Conservation (phyloP, 2,329 filamentous ascomycete genomes). For the Curvularia sp. region DNA sequence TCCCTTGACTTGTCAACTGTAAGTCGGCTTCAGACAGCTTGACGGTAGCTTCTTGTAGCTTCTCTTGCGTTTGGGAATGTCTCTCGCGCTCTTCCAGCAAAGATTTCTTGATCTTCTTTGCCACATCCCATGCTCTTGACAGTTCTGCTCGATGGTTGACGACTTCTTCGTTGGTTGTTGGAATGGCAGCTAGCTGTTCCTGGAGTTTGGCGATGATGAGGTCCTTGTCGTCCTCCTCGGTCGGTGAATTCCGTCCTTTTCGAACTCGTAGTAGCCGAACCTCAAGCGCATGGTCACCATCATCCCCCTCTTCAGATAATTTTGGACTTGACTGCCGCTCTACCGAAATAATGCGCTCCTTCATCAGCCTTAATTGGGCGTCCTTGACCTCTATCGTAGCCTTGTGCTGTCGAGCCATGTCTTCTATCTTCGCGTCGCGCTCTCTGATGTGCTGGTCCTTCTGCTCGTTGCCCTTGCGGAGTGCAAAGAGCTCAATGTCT, state of each 20-base stretch:
- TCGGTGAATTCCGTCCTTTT: conserved; percentile 34
- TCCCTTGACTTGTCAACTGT: conserved; percentile 14
- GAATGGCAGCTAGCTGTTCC: conserved; percentile 32
- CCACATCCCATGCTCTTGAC: conserved; percentile 42
- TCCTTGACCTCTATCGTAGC: conserved; percentile 41
- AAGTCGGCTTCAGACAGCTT: conserved; percentile 29
- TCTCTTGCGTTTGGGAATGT: conserved; percentile 37
- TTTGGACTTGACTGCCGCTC: conserved; percentile 32
- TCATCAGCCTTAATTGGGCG: conserved; percentile 38
- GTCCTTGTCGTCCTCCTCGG: conserved; percentile 34
- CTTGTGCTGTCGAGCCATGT: conserved; percentile 36
- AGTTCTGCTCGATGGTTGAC: conserved; percentile 41
- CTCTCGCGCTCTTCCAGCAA: conserved; percentile 38
- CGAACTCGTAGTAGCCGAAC: conserved; percentile 41
- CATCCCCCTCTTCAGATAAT: conserved; percentile 20
- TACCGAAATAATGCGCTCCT: conserved; percentile 37
- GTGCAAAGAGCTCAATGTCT: conserved; percentile 48
- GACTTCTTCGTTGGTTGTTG: conserved; percentile 30
- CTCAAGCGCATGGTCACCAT: conserved; percentile 41
- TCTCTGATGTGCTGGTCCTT: conserved; percentile 45
- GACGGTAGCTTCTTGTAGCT: conserved; percentile 30
- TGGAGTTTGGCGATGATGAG: conserved; percentile 39
- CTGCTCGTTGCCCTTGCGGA: conserved; percentile 46
- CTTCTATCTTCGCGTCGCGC: conserved; percentile 37
- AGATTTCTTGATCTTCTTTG: conserved; percentile 37